Conservation (phyloP, 202 grass and related monocot species). For the Setaria italica region DNA sequence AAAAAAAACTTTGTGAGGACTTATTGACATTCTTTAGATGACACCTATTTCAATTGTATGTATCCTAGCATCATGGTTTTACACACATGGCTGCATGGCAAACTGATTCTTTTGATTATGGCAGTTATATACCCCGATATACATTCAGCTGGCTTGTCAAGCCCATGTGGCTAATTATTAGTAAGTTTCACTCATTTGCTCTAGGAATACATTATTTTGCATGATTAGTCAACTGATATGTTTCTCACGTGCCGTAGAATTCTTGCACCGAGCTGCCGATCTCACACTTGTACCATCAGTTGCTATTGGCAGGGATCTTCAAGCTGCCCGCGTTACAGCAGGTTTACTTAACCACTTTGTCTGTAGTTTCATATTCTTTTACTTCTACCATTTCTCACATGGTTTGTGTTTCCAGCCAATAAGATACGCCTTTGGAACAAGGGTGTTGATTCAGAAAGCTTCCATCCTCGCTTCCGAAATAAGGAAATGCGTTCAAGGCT, state of each 20-base stretch:
- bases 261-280: conserved; percentile 84
- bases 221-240: conserved; percentile 29
- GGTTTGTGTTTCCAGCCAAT: conserved; percentile 56
- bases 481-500: conserved; percentile 85
- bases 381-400: conserved; percentile 44
- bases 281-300: conserved; percentile 87
- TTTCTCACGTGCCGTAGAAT: conserved; percentile 50
- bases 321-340: conserved; percentile 80
- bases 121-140: conserved; percentile 92
- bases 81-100: not conserved
- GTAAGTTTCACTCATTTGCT: conserved; percentile 56
- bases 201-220: not conserved
- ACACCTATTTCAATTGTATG: not conserved
- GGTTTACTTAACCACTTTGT: conserved; percentile 48
- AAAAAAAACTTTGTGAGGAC: not conserved
- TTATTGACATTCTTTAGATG: not conserved
- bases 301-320: conserved; percentile 81
- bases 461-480: conserved; percentile 75
- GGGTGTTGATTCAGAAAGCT: conserved; percentile 92
- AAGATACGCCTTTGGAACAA: conserved; percentile 96
- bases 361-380: conserved; percentile 16
- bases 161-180: conserved; percentile 96
- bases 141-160: conserved; percentile 97
- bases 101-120: conserved; percentile 46
- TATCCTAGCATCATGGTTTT: not conserved